These are phyloP conservation scores for Pseudogymnoascus sp. DNA, from an alignment of 2,329 filamentous ascomycete genomes.

Conservation along the genomic window DNA sequence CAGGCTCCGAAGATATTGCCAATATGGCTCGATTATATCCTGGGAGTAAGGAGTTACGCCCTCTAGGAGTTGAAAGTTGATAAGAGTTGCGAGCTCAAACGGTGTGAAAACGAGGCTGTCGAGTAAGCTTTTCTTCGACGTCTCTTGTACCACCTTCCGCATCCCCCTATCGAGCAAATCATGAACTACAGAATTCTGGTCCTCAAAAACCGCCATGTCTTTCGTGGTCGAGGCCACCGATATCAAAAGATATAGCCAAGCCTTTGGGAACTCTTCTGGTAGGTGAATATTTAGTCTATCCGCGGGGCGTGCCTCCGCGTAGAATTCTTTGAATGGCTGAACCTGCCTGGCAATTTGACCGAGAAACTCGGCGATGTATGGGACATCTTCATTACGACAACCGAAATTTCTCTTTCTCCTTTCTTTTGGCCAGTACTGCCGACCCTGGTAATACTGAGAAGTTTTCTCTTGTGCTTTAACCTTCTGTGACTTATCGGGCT, in stretches of 20 bases:
- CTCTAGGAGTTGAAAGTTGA: constrained; percentile 20
- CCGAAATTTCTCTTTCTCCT: constrained; percentile 6
- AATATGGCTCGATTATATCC: constrained; percentile 20
- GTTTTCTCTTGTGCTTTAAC: neutral
- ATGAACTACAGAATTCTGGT: constrained; percentile 15
- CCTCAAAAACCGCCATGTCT: constrained; percentile 18
- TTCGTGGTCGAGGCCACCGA: constrained; percentile 15
- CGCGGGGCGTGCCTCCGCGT: constrained; percentile 13
- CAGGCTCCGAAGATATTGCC: constrained; percentile 21
- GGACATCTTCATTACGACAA: constrained; percentile 6
- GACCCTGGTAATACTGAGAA: neutral
- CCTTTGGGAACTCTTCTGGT: constrained; percentile 20
- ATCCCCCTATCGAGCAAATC: constrained; percentile 18
- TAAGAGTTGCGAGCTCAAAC: constrained; percentile 21
- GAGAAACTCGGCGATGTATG: constrained; percentile 12
- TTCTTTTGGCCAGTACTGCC: neutral
- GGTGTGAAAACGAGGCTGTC: constrained; percentile 20
- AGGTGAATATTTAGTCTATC: constrained; percentile 17
- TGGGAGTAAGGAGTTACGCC: constrained; percentile 15
- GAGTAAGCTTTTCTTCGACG: constrained; percentile 15
- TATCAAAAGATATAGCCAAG: constrained; percentile 24
- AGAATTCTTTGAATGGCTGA: constrained; percentile 16
- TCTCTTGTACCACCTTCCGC: constrained; percentile 15
- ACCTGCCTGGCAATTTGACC: constrained; percentile 6
- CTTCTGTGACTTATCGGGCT: constrained; percentile 3